phyloP scores from a whole-genome alignment of 371 early-diverging fungal species.

The Apophysomyces trapeziformis region DNA sequence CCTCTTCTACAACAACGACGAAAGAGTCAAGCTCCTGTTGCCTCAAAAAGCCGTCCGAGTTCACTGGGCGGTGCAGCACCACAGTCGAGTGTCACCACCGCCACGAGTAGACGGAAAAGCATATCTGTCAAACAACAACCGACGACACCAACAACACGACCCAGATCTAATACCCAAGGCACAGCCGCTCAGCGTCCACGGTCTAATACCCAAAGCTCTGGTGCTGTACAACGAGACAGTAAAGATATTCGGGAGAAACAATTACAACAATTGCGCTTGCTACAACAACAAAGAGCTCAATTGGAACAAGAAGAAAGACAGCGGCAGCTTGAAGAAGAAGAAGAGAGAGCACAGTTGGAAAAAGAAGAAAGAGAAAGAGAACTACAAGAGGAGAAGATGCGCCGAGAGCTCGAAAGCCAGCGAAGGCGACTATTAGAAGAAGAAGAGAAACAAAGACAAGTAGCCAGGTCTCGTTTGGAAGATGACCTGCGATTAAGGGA shows the following conservation, averaged over 20 bases:
- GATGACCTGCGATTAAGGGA: constrained; percentile 8
- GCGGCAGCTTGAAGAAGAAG: constrained; percentile 16
- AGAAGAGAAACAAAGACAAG: constrained; percentile 7
- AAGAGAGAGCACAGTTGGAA: constrained; percentile 11
- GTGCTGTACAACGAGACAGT: constrained; percentile 16
- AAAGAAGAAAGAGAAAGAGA: constrained; percentile 1
- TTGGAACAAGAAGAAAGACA: constrained; percentile 18
- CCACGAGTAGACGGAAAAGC: neutral
- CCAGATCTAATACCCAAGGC: neutral
- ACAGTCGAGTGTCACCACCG: neutral
- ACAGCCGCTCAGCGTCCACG: constrained; percentile 34
- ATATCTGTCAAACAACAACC: constrained; percentile 6
- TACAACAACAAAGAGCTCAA: constrained; percentile 25
- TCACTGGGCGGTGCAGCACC: neutral
- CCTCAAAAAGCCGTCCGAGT: neutral
- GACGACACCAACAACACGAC: constrained; percentile 19
- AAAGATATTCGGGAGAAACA: constrained; percentile 30
- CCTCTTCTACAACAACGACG: constrained; percentile 4
- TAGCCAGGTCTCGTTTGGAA: constrained; percentile 2
- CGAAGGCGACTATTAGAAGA: constrained; percentile 15
- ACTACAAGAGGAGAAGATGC: neutral
- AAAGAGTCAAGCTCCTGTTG: neutral
- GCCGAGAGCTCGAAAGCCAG: constrained; percentile 6
- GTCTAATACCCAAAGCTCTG: constrained; percentile 19
- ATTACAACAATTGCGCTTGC: constrained; percentile 26